A percentile compares a stretch with the other conserved stretches of the same genome.
These are phyloP conservation scores for Sporobolomyces pararoseus DNA, from an alignment of 768 basidiomycete species.

Conservation along the genomic window DNA sequence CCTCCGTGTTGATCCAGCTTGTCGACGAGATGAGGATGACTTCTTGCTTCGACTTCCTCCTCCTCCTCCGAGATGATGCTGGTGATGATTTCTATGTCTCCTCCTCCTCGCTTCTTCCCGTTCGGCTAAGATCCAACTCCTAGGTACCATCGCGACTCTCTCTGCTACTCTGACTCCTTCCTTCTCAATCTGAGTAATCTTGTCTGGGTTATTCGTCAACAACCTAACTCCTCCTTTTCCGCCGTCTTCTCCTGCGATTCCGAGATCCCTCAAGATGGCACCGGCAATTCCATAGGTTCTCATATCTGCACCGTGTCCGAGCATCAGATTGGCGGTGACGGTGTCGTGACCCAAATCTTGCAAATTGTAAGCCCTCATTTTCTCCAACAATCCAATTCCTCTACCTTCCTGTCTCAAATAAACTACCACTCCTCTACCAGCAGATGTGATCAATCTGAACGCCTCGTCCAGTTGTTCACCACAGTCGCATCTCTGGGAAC, in stretches of 20 bases:
- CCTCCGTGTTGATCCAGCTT: neutral
- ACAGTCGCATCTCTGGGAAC: constrained; percentile 96
- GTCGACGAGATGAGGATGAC: neutral
- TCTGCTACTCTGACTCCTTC: constrained; percentile 79
- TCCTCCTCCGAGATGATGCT: constrained; percentile 17
- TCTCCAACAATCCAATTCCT: constrained; percentile 90
- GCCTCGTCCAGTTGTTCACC: constrained; percentile 98
- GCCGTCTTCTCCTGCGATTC: constrained; percentile 51
- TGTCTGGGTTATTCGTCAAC: constrained; percentile 97
- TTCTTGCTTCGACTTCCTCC: neutral
- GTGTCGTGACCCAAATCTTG: constrained; percentile 98
- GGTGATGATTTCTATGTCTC: neutral
- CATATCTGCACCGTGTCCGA: constrained; percentile 91
- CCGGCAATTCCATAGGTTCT: constrained; percentile 86
- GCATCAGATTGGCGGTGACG: constrained; percentile 92
- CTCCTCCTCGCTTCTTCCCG: constrained; percentile 39
- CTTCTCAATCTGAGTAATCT: constrained; percentile 76
- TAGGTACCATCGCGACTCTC: constrained; percentile 88
- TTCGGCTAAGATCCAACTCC: constrained; percentile 65
- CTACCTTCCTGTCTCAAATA: constrained; percentile 97
- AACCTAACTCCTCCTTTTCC: constrained; percentile 58
- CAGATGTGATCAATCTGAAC: constrained; percentile 76
- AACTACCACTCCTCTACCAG: constrained; percentile 76
- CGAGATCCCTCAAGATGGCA: constrained; percentile 83
- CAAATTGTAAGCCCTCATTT: constrained; percentile 94